A percentile compares a stretch with the other conserved stretches of the same genome.
phyloP scores from a whole-genome alignment of 441 rosid genomes.

The Euphorbia schlechtendalii region DNA sequence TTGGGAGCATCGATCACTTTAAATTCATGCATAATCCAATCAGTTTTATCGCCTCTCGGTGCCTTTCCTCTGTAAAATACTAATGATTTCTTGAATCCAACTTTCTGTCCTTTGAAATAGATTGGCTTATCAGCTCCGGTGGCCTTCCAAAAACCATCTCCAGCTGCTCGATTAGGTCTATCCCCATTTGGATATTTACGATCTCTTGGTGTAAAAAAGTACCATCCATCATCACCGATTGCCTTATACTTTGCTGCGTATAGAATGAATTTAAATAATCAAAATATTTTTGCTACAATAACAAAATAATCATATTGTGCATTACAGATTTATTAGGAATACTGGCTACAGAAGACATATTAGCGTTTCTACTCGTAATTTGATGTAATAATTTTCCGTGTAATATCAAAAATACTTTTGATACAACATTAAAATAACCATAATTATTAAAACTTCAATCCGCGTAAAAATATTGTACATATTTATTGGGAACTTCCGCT shows the following conservation, averaged over 20 bases:
- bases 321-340: too few species aligned
- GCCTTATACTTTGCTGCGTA: conserved; percentile 13
- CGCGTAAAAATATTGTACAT: too few species aligned
- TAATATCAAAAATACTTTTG: too few species aligned
- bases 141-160: conserved; percentile 31
- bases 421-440: too few species aligned
- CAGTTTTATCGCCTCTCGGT: conserved; percentile 16
- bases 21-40: conserved; percentile 33
- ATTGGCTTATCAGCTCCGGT: conserved; percentile 23
- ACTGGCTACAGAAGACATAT: too few species aligned
- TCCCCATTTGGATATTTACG: conserved; percentile 27
- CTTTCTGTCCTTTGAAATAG: background rate
- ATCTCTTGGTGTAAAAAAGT: conserved; percentile 32
- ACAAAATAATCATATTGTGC: too few species aligned
- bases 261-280: too few species aligned
- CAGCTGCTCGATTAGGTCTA: conserved; percentile 26
- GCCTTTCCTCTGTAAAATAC: conserved; percentile 26
- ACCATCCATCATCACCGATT: conserved; percentile 26
- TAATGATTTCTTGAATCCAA: conserved; percentile 25
- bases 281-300: too few species aligned
- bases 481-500: too few species aligned
- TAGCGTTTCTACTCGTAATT: too few species aligned
- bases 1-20: conserved; percentile 15
- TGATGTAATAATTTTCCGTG: too few species aligned
- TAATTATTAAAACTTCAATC: too few species aligned